Base-by-base conservation (phyloP, 2,329 filamentous ascomycete species). In the Trichoderma sp. region DNA sequence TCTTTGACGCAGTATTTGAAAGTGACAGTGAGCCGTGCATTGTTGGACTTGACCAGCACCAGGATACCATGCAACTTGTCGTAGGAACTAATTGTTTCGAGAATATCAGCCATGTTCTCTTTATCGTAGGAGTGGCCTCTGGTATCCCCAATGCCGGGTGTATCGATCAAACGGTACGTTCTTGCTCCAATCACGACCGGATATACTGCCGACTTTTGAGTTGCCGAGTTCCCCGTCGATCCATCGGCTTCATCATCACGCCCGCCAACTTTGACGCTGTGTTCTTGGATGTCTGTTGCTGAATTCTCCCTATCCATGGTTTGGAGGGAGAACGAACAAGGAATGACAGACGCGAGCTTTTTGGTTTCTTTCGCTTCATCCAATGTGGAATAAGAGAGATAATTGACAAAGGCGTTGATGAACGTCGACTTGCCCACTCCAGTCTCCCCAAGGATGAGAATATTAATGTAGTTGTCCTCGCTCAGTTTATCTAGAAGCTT, bases 381-480 rank as follows among this genome's bases (percentile, higher is more conserved):
- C 0, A 86, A 76, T 0, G 78, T 78, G 0, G 79, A 74, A 63
- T 79, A 82, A 0, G 74, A 76, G 4, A 86, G 71, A 70, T 86
- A 86, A 72, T 86, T 86, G 73, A 83, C 74, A 39, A 86, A 84
- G 0, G 83, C 81, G 61, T 86, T 86, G 75, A 86, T 85, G 56
- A 82, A 86, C 0, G 84, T 86, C 1, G 82, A 84, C 67, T 86
- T 86, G 0, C 85, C 84, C 0, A 85, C 84, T 0, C 84, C 85
- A 0, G 84, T 84, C 73, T 86, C 84, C 0, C 84, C 84, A 0
- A 86, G 76, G 5, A 86, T 81, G 28, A 86, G 73, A 21, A 86
- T 83, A 57, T 85, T 86, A 30, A 82, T 67, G 21, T 80, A 76
- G 2, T 81, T 76, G 12, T 47, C 47, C 0, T 28, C 43, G 1